Percentiles rank a stretch among this genome's conserved stretches.
Evolutionary conservation across 2,329 filamentous ascomycete species (phyloP).

Genomic region (Colletotrichum viniferum): DNA sequence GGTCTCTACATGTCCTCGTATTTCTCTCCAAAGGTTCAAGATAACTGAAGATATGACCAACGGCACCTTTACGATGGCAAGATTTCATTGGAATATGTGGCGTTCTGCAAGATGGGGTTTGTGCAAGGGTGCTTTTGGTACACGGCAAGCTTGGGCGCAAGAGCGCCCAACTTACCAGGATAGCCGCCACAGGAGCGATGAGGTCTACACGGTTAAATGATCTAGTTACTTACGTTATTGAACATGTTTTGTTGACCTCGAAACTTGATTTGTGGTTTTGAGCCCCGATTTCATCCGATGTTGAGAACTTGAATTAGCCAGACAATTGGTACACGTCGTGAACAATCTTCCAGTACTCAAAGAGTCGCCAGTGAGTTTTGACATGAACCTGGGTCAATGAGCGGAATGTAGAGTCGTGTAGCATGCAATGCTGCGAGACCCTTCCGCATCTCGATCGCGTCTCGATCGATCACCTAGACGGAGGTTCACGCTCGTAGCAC

Average conservation of each 20-base stretch:
- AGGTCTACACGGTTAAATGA: accelerated
- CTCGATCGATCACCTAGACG: neutral
- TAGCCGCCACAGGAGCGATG: neutral
- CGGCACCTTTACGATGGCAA: no score
- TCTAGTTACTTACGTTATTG: neutral
- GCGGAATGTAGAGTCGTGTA: neutral
- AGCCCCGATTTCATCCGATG: neutral
- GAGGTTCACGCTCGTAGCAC: neutral
- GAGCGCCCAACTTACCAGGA: neutral
- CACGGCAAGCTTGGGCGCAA: neutral
- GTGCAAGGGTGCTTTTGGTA: neutral
- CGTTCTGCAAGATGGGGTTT: neutral
- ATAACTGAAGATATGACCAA: neutral
- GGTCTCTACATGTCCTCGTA: conserved; percentile 15
- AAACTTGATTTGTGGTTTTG: neutral
- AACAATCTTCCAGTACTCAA: neutral
- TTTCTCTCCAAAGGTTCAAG: neutral
- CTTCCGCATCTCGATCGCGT: neutral
- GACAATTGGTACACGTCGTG: neutral
- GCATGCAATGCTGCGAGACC: neutral
- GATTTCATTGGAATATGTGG: neutral
- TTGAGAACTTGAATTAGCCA: neutral
- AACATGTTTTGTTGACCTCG: neutral
- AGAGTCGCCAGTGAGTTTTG: neutral
- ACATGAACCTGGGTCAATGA: neutral